Evolutionary conservation across 83 land plant species (phyloP), one percentile per base, ranked within the genome.

Genomic region (Diphasiastrum complanatum): DNA sequence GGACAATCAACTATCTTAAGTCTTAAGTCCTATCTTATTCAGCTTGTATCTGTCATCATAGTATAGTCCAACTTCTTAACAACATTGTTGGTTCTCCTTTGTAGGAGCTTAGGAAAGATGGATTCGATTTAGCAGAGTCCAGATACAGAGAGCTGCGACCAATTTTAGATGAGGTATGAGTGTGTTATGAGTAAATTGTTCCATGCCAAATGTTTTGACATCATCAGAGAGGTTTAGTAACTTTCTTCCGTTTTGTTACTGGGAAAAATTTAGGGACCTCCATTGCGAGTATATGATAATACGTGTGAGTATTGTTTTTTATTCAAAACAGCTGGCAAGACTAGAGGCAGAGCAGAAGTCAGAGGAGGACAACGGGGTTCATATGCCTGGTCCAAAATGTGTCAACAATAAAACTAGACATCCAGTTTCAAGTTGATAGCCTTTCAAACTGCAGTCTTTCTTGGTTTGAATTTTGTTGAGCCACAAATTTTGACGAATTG

Each of bases 141-240:
- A 83, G 99, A 11, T 95, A 72, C 83, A 89, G 63, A 67, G 99
- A 95, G 53, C 84, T 95, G 33, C 82, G 85, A 47, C 99, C 99
- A n/a, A 79, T 95, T 33, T 85, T 95, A 48, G 99, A 89, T 66
- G 97, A 95, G 97, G n/a, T n/a, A n/a, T n/a, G n/a, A n/a, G 99
- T 89, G 48, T 45, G 31, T 27, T 1, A 30, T 23, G 6, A 22
- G 16, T 11, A 43, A 53, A 43, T 35, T 24, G 12, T 35, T 0
- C 33, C 31, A 5, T 28, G 16, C 2, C 1, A 23, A 29, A 30
- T 0, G 26, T 16, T 23, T 10, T 3, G 30, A 29, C 20, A 45
- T 36, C 1, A 33, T n/a, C 31, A 35, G 35, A 27, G 10, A 50
- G 6, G 22, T 16, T 33, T 35, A 53, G 34, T 55, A 1, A 26